Percentiles rank a stretch among this genome's conserved stretches.
Conservation (phyloP, 164 flowering plant species). For the Vitis labrusca region DNA sequence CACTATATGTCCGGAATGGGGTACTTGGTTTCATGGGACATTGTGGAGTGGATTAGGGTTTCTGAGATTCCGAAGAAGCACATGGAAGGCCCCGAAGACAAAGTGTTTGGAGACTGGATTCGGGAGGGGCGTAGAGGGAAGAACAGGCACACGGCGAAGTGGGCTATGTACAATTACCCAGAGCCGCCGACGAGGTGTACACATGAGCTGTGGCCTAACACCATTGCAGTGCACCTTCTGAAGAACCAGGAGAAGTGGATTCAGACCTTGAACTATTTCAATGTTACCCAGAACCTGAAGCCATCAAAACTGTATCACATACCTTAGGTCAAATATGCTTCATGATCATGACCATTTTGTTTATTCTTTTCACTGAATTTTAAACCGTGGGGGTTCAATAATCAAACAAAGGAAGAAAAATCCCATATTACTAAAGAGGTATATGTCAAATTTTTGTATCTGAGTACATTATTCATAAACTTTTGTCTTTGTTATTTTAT, state of each 20-base stretch:
- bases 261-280: constrained; percentile 58
- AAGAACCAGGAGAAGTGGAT: constrained; percentile 75
- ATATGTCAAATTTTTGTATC: too few species aligned
- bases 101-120: constrained; percentile 69
- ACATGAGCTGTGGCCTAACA: constrained; percentile 79
- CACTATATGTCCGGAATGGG: constrained; percentile 96
- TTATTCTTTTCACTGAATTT: background rate
- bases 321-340: constrained; percentile 15
- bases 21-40: constrained; percentile 76
- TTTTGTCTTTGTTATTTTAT: too few species aligned
- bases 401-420: too few species aligned
- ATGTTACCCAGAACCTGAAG: constrained; percentile 56
- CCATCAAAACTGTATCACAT: constrained; percentile 79
- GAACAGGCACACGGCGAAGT: constrained; percentile 71
- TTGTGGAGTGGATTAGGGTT: constrained; percentile 65
- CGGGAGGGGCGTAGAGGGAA: constrained; percentile 50
- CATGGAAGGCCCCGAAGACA: constrained; percentile 77
- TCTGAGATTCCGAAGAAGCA: constrained; percentile 59
- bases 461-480: too few species aligned
- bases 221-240: constrained; percentile 67
- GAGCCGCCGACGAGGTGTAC: constrained; percentile 58
- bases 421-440: too few species aligned
- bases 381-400: too few species aligned
- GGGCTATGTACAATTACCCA: constrained; percentile 80
- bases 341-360: background rate